These are phyloP conservation scores for Nicotiana paniculata DNA, from an alignment of 257 asterid species.

Conservation along the genomic window DNA sequence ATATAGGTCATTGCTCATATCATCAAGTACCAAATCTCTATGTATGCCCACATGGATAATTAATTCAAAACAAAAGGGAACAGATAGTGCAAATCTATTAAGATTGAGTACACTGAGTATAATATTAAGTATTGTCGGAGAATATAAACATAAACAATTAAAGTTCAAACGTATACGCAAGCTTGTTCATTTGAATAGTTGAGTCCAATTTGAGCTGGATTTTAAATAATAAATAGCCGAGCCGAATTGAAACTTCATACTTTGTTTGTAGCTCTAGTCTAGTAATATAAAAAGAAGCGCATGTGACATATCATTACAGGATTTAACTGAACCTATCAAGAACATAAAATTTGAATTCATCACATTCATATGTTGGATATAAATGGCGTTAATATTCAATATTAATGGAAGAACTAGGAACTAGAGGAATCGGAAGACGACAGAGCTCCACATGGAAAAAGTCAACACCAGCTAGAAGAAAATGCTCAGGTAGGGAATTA, in stretches of 20 bases:
- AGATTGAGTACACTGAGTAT: neutral
- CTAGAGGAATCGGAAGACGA: neutral
- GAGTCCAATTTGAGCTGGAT: neutral
- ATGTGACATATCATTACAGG: neutral
- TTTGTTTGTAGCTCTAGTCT: too few species aligned
- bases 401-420: neutral
- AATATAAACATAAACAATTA: neutral
- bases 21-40: neutral
- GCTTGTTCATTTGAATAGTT: neutral
- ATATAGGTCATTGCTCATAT: neutral
- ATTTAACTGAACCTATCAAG: neutral
- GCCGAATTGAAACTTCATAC: neutral
- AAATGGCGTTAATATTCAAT: too few species aligned
- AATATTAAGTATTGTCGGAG: neutral
- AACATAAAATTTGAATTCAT: too few species aligned
- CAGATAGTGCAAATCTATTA: neutral
- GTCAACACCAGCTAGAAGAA: neutral
- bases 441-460: neutral
- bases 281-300: neutral
- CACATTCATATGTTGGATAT: too few species aligned
- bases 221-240: neutral
- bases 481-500: neutral
- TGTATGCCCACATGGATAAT: neutral
- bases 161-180: neutral
- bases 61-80: neutral